Base-by-base conservation (phyloP, 1,284 basidiomycete genomes). In the Entoloma clypeatum region DNA sequence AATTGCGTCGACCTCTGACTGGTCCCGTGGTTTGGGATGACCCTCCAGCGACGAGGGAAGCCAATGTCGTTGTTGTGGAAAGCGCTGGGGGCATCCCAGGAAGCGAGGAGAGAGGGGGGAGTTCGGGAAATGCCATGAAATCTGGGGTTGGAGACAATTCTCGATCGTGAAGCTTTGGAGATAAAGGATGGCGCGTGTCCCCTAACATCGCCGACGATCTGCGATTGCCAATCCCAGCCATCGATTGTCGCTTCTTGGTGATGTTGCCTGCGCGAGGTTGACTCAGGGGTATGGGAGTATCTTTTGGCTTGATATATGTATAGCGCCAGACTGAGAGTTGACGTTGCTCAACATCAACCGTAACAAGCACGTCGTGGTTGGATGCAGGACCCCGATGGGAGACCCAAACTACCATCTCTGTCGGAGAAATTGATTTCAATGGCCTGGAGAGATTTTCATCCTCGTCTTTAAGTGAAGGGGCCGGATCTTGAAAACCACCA, bases 251-350 rank as follows among this genome's bases (percentile, higher is more conserved):
- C 36, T 58, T 58, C 37, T 51, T 54, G 7, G 52, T 41, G 11
- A 49, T 39, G 16, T 33, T 43, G 4, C 47, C 48, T 4, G 53
- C 31, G 5, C 40, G 43, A 16, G 42, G 38, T 25, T 48, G 48
- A 4, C 46, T 51, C 8, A 62, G 47, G 11, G 60, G 59, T 27
- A 65, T 56, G 3, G 71, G 77, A 3, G 65, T 63, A 49, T 75
- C 73, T 49, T 72, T 74, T 6, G 72, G 77, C 43, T 75, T 75
- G 48, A 81, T 64, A 49, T 81, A 82, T 0, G 69, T 71, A 56
- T 87, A 88, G 37, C 81, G 71, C 86, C 86, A 89, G 24, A 88
- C 57, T 1, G 78, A 74, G 1, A 87, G 49, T 31, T 68, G 67
- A 7, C 60, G 65, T 36, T 67, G 72, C 29, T 74, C 71, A 5